These are phyloP conservation scores for Elsinoe fawcettii DNA, from an alignment of 2,329 filamentous ascomycete genomes.

Conservation along the genomic window DNA sequence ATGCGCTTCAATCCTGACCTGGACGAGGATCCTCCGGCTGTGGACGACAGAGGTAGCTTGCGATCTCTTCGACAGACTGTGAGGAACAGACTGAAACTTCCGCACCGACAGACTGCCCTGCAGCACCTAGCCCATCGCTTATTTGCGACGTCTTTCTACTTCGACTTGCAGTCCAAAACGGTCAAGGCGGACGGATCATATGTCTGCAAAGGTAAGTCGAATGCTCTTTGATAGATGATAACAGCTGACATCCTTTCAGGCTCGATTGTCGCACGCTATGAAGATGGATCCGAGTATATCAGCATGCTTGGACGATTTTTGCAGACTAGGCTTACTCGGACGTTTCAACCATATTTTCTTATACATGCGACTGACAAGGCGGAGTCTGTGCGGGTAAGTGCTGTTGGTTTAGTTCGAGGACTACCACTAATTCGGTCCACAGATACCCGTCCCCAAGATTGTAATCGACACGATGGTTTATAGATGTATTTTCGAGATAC, in stretches of 20 bases:
- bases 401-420: background rate
- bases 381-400: constrained; percentile 22
- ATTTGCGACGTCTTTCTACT: constrained; percentile 34
- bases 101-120: constrained; percentile 26
- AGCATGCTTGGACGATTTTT: constrained; percentile 27
- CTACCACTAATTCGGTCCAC: background rate
- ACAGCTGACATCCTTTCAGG: background rate
- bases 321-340: constrained; percentile 22
- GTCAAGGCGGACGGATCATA: constrained; percentile 27
- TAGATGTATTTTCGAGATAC: constrained; percentile 25
- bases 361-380: constrained; percentile 23
- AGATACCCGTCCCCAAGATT: constrained; percentile 7
- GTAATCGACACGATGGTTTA: constrained; percentile 27
- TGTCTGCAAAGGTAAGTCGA: constrained; percentile 23
- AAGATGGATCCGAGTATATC: constrained; percentile 28
- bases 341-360: constrained; percentile 31
- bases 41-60: constrained; percentile 31
- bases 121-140: constrained; percentile 29
- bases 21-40: constrained; percentile 23
- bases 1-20: constrained; percentile 32
- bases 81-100: constrained; percentile 24
- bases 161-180: constrained; percentile 29
- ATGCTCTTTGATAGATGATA: background rate
- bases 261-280: constrained; percentile 24
- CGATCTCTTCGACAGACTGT: constrained; percentile 28